phyloP scores from a whole-genome alignment of 106 monocot genomes.

The Dendrobium chrysotoxum region DNA sequence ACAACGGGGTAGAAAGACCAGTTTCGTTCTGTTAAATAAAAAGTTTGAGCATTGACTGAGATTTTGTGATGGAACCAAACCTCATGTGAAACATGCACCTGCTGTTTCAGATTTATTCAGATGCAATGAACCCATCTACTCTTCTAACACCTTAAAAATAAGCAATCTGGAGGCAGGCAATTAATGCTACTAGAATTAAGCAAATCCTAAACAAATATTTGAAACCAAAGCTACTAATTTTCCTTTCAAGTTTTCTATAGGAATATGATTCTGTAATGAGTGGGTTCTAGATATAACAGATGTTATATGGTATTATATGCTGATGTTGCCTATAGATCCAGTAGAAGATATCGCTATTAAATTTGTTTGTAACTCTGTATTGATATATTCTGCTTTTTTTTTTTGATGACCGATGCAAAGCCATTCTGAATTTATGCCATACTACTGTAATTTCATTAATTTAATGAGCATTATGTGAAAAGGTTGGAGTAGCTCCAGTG shows the following conservation, averaged over 20 bases:
- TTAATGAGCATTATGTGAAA: too few relatives aligned
- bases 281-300: not conserved
- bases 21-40: too few relatives aligned
- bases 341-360: not conserved
- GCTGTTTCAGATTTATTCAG: not conserved
- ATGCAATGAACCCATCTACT: not conserved
- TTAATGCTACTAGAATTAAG: not conserved
- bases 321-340: not conserved
- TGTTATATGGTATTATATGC: not conserved
- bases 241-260: not conserved
- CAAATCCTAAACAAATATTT: not conserved
- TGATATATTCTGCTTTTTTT: not conserved
- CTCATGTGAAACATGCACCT: too few relatives aligned
- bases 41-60: too few relatives aligned
- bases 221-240: not conserved
- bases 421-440: not conserved
- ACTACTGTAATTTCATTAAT: not conserved
- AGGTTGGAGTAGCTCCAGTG: too few relatives aligned
- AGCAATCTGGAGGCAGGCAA: not conserved
- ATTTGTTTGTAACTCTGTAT: not conserved
- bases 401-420: not conserved
- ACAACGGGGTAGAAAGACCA: too few relatives aligned
- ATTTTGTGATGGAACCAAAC: too few relatives aligned
- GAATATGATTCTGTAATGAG: not conserved
- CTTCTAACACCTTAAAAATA: not conserved